Conservation (phyloP, 2,329 filamentous ascomycete species). For the Lecanicillium sp. region DNA sequence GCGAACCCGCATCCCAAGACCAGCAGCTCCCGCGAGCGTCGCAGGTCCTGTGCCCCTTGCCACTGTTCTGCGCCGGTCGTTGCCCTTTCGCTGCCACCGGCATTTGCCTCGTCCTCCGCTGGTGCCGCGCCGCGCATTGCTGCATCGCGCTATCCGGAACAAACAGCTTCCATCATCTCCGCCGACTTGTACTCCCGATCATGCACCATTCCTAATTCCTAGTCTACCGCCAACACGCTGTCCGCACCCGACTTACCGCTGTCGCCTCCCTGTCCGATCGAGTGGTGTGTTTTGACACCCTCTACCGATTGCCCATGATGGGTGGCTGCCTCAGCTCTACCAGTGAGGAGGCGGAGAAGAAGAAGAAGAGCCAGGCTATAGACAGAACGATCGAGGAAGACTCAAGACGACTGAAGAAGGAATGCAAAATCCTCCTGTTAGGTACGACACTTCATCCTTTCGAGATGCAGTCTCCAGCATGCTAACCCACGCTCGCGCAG, state of each 20-base stretch:
- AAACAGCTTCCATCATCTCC: no score
- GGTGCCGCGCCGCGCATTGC: not conserved
- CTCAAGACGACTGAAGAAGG: conserved; percentile 80
- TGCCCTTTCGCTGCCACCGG: not conserved
- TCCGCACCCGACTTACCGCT: not conserved
- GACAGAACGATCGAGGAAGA: conserved; percentile 92
- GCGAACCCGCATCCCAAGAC: not conserved
- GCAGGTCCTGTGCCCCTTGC: not conserved
- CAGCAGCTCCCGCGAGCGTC: not conserved
- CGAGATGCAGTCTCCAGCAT: not conserved
- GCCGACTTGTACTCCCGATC: not conserved
- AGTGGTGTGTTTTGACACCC: conserved; percentile 5
- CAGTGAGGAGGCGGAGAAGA: conserved; percentile 82
- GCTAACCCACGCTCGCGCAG: conserved; percentile 38
- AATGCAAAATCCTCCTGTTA: conserved; percentile 97
- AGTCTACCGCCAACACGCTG: not conserved
- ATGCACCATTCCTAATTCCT: conserved; percentile 5
- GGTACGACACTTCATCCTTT: conserved; percentile 48
- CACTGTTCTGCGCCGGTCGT: conserved; percentile 1
- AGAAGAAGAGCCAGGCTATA: conserved; percentile 94
- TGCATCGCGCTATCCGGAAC: not conserved
- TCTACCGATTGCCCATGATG: conserved; percentile 53
- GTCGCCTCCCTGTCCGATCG: not conserved
- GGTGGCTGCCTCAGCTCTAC: conserved; percentile 87
- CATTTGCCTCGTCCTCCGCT: not conserved